Evolutionary conservation across 140 eudicot genomes (phyloP).

Genomic region (Senecio squalidus): DNA sequence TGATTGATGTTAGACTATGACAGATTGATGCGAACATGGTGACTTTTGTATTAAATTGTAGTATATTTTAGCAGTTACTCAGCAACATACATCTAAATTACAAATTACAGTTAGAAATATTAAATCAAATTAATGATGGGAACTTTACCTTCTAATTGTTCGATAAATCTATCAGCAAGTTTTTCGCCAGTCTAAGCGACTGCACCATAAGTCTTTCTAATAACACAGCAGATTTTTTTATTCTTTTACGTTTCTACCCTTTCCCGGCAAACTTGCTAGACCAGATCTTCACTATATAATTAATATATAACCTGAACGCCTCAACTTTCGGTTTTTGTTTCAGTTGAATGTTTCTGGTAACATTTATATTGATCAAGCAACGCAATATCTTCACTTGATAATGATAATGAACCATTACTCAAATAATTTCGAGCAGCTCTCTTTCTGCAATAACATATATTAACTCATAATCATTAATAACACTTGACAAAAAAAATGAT

Average conservation of each 20-base stretch:
- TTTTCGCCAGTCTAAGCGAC: background rate
- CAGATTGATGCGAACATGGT: conserved; percentile 5
- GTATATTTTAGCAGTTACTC: background rate
- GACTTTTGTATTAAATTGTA: conserved; percentile 6
- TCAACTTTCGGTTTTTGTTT: conserved; percentile 22
- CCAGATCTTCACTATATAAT: conserved; percentile 4
- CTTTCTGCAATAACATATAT: conserved; percentile 37
- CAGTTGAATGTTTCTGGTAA: conserved; percentile 25
- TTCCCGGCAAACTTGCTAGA: background rate
- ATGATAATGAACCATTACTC: conserved; percentile 51
- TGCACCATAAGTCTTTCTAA: background rate
- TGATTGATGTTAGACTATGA: background rate
- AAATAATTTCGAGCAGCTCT: conserved; percentile 62
- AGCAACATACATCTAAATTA: conserved; percentile 8
- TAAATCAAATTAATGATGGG: conserved; percentile 5
- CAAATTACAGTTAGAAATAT: conserved; percentile 11
- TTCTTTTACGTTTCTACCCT: conserved; percentile 18
- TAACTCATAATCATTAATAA: background rate
- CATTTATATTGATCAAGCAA: conserved; percentile 41
- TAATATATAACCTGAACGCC: conserved; percentile 2
- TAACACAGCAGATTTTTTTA: background rate
- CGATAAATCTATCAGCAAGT: background rate
- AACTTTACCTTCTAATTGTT: conserved; percentile 18
- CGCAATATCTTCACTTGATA: conserved; percentile 67
- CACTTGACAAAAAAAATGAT: background rate